A percentile compares a stretch with the other conserved stretches of the same genome.
Conservation (phyloP, 768 basidiomycete species). For the Auriculariales sp. region DNA sequence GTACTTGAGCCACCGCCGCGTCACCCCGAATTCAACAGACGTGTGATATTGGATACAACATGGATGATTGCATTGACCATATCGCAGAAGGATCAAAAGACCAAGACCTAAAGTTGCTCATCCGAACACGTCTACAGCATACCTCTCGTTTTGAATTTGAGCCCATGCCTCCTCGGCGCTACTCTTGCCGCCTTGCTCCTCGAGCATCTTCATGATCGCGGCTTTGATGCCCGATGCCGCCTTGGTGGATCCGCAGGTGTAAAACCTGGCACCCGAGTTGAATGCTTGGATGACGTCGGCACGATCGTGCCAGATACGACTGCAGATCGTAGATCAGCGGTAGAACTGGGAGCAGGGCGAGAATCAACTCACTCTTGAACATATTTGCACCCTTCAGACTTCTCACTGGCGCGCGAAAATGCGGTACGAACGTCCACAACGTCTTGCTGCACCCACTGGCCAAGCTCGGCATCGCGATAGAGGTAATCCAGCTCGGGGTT, state of each 20-base stretch:
- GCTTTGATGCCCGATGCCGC: conserved; percentile 26
- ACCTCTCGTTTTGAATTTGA: conserved; percentile 23
- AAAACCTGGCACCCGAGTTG: conserved; percentile 24
- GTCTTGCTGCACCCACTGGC: conserved; percentile 25
- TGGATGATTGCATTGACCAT: too few relatives aligned
- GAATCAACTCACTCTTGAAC: conserved; percentile 23
- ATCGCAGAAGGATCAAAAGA: too few relatives aligned
- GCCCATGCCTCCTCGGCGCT: conserved; percentile 18
- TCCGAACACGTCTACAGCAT: conserved; percentile 32
- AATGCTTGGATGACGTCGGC: conserved; percentile 19
- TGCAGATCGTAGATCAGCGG: conserved; percentile 6
- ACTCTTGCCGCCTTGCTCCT: conserved; percentile 10
- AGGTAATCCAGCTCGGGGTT: conserved; percentile 27
- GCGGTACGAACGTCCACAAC: conserved; percentile 31
- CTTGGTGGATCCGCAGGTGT: conserved; percentile 26
- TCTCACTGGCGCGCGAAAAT: conserved; percentile 18
- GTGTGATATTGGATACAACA: too few relatives aligned
- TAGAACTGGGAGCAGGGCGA: background rate
- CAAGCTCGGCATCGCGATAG: conserved; percentile 27
- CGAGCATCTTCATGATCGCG: conserved; percentile 22
- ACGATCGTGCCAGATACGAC: conserved; percentile 29
- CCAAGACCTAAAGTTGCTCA: conserved; percentile 11
- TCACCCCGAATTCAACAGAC: too few relatives aligned
- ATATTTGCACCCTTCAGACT: conserved; percentile 21
- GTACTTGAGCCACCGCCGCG: too few relatives aligned